Percentiles rank a stretch among this genome's conserved stretches.
Conservation (phyloP, 768 basidiomycete genomes). For the Termitomyces sp. region DNA sequence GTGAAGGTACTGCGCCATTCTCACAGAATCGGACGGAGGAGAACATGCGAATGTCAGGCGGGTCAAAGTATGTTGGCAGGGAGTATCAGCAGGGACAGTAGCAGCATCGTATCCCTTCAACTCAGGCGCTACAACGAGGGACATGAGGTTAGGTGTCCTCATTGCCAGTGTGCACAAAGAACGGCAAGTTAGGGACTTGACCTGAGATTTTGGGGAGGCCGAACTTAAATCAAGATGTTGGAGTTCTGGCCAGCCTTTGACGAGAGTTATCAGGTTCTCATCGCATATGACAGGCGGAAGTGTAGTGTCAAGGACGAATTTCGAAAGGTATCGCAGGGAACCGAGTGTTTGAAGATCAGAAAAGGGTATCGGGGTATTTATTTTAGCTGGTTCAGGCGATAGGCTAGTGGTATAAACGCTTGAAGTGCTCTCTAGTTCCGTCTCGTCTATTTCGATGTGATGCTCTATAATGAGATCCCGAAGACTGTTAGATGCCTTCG, state of each 20-base stretch:
- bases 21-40: conserved; percentile 19
- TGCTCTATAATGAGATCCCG: conserved; percentile 37
- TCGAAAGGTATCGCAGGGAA: conserved; percentile 25
- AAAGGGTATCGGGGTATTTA: conserved; percentile 19
- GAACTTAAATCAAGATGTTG: conserved; percentile 35
- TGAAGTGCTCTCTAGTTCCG: conserved; percentile 18
- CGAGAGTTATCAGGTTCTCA: conserved; percentile 28
- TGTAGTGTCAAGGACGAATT: conserved; percentile 33
- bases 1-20: conserved; percentile 24
- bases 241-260: conserved; percentile 40
- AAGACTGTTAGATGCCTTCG: conserved; percentile 23
- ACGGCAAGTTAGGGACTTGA: conserved; percentile 20
- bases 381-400: conserved; percentile 7
- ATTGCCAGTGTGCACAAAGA: conserved; percentile 22
- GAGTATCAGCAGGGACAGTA: conserved; percentile 2
- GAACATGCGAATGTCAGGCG: conserved; percentile 29
- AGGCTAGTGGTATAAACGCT: conserved; percentile 3
- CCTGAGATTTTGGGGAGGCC: conserved; percentile 11
- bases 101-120: conserved; percentile 2
- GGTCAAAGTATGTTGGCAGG: conserved; percentile 20
- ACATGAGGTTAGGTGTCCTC: conserved; percentile 20
- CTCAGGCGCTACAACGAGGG: conserved; percentile 26
- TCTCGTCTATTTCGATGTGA: conserved; percentile 29
- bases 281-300: conserved; percentile 33
- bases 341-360: conserved; percentile 28